These are phyloP conservation scores for Botrytis fabae DNA, from an alignment of 2,329 filamentous ascomycete genomes.

Conservation along the genomic window DNA sequence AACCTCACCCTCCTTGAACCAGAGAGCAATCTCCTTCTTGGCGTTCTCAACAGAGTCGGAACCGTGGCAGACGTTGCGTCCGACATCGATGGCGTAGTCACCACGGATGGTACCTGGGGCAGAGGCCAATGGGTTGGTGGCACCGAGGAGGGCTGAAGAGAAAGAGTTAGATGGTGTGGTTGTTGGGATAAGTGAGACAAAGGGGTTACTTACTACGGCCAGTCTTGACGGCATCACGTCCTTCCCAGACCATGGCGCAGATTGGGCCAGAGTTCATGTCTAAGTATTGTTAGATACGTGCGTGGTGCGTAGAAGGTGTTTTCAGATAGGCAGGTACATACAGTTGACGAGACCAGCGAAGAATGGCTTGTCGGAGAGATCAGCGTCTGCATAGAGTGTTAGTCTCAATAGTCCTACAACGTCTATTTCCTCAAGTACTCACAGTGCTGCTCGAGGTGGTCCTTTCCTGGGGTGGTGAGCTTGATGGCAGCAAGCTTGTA, in stretches of 20 bases:
- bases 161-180: conserved; percentile 24
- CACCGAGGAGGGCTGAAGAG: conserved; percentile 78
- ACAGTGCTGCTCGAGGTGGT: conserved; percentile 98
- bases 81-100: conserved; percentile 79
- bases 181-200: conserved; percentile 17
- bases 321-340: conserved; percentile 50
- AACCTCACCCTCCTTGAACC: conserved; percentile 91
- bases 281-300: conserved; percentile 44
- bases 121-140: conserved; percentile 96
- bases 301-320: conserved; percentile 26
- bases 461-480: conserved; percentile 83
- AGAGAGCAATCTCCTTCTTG: conserved; percentile 99
- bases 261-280: conserved; percentile 98
- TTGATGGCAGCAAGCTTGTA: conserved; percentile 99
- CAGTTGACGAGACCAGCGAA: conserved; percentile 92
- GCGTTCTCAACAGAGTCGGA: conserved; percentile 98
- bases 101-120: conserved; percentile 97
- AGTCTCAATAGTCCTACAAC: conserved; percentile 28
- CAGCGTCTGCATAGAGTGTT: conserved; percentile 58
- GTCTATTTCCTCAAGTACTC: conserved; percentile 41
- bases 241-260: conserved; percentile 99
- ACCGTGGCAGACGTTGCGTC: conserved; percentile 99
- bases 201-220: conserved; percentile 69
- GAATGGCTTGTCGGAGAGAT: conserved; percentile 93
- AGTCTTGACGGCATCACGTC: conserved; percentile 98